A percentile compares a stretch with the other conserved stretches of the same genome.
These are phyloP conservation scores for Leccinum disarticulatum DNA, from an alignment of 768 basidiomycete species.

Conservation along the genomic window DNA sequence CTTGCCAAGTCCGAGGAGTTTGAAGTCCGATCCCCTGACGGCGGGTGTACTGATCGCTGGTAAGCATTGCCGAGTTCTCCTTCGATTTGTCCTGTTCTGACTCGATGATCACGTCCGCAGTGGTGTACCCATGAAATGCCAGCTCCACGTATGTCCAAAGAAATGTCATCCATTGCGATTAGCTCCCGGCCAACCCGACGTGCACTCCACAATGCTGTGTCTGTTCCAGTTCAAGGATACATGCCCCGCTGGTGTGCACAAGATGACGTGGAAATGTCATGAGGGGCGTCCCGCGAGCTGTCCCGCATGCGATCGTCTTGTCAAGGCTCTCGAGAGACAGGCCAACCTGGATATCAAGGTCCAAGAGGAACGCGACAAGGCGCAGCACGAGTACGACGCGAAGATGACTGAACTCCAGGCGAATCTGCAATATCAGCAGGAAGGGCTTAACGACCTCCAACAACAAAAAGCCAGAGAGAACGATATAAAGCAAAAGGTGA, in stretches of 20 bases:
- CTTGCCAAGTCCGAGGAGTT: conserved; percentile 49
- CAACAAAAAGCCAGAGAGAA: conserved; percentile 46
- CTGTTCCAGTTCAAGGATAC: conserved; percentile 31
- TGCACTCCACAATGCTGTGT: conserved; percentile 42
- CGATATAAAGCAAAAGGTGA: conserved; percentile 38
- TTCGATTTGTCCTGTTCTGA: background rate
- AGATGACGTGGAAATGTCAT: conserved; percentile 45
- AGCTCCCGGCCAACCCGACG: conserved; percentile 41
- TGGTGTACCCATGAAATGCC: conserved; percentile 14
- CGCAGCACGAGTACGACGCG: conserved; percentile 42
- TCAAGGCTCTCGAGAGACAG: conserved; percentile 42
- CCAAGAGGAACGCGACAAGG: conserved; percentile 46
- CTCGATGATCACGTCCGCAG: conserved; percentile 6
- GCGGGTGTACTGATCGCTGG: conserved; percentile 64
- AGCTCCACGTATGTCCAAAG: conserved; percentile 50
- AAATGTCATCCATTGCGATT: conserved; percentile 59
- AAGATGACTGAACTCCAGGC: conserved; percentile 45
- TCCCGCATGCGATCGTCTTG: conserved; percentile 44
- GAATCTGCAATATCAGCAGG: conserved; percentile 34
- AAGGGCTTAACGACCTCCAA: conserved; percentile 37
- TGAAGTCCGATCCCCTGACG: conserved; percentile 55
- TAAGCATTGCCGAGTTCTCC: conserved; percentile 27
- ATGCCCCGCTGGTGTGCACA: conserved; percentile 48
- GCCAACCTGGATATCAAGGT: conserved; percentile 39
- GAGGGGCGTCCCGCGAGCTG: conserved; percentile 42